Conservation (phyloP, 2,329 filamentous ascomycete species). For the Hymenoscyphus repandus region DNA sequence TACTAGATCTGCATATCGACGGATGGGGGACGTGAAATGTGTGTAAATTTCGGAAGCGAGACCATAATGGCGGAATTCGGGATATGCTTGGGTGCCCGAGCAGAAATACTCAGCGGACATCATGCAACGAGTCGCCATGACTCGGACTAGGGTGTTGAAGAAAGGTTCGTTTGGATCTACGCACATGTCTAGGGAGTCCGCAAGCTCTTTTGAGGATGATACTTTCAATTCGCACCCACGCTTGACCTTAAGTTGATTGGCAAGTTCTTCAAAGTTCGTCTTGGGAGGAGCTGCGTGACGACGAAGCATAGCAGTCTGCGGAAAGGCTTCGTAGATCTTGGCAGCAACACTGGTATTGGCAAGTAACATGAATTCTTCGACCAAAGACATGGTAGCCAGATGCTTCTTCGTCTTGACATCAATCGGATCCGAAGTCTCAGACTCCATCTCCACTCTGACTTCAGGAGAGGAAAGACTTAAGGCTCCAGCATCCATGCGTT, state of each 20-base stretch:
- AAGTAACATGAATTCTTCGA: constrained; percentile 98
- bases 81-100: constrained; percentile 84
- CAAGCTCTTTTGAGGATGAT: constrained; percentile 87
- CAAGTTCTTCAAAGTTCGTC: constrained; percentile 92
- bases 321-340: constrained; percentile 87
- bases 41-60: constrained; percentile 97
- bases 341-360: constrained; percentile 92
- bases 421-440: constrained; percentile 90
- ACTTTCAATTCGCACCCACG: constrained; percentile 72
- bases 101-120: constrained; percentile 98
- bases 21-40: constrained; percentile 95
- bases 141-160: constrained; percentile 97
- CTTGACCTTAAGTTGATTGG: constrained; percentile 85
- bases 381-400: constrained; percentile 92
- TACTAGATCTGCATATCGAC: constrained; percentile 93
- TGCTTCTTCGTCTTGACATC: constrained; percentile 94
- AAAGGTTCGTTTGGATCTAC: constrained; percentile 78
- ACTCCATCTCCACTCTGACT: constrained; percentile 91
- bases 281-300: constrained; percentile 89
- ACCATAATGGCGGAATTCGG: constrained; percentile 95
- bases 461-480: constrained; percentile 96
- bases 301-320: constrained; percentile 89
- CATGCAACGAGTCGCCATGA: constrained; percentile 98
- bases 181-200: constrained; percentile 84
- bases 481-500: constrained; percentile 93